A percentile compares a stretch with the other conserved stretches of the same genome.
These are phyloP conservation scores for Colletotrichum sp. DNA, from an alignment of 2,329 filamentous ascomycete species.

Conservation along the genomic window DNA sequence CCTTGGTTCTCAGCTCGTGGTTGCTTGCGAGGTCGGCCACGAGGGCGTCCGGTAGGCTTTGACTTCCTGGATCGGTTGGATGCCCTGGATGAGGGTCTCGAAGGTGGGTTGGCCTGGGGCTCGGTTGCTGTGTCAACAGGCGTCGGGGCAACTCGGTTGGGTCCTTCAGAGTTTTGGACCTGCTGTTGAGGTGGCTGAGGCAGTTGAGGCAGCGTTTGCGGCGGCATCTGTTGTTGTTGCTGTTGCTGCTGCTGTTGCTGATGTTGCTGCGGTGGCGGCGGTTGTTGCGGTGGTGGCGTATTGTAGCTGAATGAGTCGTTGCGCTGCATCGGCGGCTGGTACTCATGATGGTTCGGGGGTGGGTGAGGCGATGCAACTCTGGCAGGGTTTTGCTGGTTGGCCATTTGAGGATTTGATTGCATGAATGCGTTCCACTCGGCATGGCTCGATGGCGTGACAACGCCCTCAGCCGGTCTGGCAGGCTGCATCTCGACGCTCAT, in stretches of 20 bases:
- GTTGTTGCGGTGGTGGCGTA: background rate
- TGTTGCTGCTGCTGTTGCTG: background rate
- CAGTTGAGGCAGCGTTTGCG: conserved; percentile 21
- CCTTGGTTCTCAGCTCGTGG: conserved; percentile 52
- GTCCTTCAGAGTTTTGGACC: conserved; percentile 29
- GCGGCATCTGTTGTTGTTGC: conserved; percentile 1
- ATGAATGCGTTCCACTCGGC: conserved; percentile 81
- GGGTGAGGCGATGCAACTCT: conserved; percentile 40
- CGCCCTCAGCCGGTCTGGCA: conserved; percentile 33
- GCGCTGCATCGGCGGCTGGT: background rate
- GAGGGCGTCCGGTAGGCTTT: conserved; percentile 57
- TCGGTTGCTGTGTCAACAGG: conserved; percentile 30
- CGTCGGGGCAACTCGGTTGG: conserved; percentile 39
- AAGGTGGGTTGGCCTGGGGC: conserved; percentile 45
- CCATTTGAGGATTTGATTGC: conserved; percentile 69
- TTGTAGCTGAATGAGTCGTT: conserved; percentile 14
- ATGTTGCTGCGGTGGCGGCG: background rate
- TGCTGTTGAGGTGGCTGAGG: background rate
- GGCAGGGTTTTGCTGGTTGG: conserved; percentile 37
- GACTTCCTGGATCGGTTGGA: conserved; percentile 50
- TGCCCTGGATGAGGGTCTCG: conserved; percentile 65
- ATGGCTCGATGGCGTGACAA: conserved; percentile 62
- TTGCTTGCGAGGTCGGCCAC: conserved; percentile 62
- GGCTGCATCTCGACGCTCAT: conserved; percentile 22
- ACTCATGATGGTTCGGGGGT: conserved; percentile 18